Percentiles rank a stretch among this genome's conserved stretches.
Conservation (phyloP, 257 asterid genomes). For the Euphrasia confusa region DNA sequence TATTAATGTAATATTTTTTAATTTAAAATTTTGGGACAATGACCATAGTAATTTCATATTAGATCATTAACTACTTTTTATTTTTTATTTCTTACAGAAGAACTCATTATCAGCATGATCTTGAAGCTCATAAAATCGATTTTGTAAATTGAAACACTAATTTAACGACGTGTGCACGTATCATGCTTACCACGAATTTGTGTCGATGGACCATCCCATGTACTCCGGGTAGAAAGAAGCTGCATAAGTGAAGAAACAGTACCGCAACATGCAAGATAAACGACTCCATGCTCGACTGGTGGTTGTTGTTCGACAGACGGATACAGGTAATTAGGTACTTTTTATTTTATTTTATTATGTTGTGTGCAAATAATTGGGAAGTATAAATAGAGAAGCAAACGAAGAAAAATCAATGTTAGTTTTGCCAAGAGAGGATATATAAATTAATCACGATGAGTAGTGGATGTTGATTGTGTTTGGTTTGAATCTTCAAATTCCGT, state of each 20-base stretch:
- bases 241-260: neutral
- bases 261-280: neutral
- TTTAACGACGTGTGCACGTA: too few species aligned
- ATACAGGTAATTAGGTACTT: too few species aligned
- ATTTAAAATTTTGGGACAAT: too few species aligned
- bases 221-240: neutral
- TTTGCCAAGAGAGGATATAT: neutral
- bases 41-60: too few species aligned
- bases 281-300: neutral
- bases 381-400: neutral
- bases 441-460: neutral
- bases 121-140: too few species aligned
- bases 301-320: too few species aligned
- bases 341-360: neutral
- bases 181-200: neutral
- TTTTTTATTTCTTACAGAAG: too few species aligned
- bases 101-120: too few species aligned
- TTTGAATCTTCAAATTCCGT: neutral
- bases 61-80: too few species aligned
- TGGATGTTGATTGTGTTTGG: neutral
- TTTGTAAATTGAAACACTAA: too few species aligned
- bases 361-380: neutral
- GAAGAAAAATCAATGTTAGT: neutral
- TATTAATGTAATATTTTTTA: too few species aligned
- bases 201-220: neutral